These are phyloP conservation scores for Cytospora chrysosperma DNA, from an alignment of 2,329 filamentous ascomycete species.

Conservation along the genomic window DNA sequence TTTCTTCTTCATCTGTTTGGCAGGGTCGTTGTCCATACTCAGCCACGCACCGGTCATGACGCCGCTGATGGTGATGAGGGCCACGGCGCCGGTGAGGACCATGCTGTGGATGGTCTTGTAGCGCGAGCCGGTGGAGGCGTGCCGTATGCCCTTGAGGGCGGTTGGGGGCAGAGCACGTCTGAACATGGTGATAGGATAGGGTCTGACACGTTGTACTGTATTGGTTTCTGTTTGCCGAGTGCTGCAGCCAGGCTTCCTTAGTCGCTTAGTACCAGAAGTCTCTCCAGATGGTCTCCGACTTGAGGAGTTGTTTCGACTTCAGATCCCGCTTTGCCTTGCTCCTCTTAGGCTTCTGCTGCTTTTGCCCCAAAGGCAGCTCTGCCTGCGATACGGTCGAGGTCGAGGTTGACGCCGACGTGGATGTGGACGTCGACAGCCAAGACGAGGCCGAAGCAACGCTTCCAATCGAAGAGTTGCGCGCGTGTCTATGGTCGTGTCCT, in stretches of 20 bases:
- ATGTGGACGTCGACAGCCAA: not conserved
- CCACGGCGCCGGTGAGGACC: constrained; percentile 30
- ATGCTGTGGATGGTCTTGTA: constrained; percentile 26
- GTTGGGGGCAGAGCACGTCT: not conserved
- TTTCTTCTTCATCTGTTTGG: constrained; percentile 26
- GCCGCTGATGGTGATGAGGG: constrained; percentile 33
- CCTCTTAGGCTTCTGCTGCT: not conserved
- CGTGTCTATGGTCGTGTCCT: not conserved
- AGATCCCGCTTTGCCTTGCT: not conserved
- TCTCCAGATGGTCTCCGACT: constrained; percentile 26
- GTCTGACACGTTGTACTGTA: not conserved
- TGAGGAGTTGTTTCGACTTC: constrained; percentile 14
- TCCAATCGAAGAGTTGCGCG: constrained; percentile 9
- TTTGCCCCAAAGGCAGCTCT: not conserved
- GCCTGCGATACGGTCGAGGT: not conserved
- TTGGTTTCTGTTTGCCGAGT: too few species aligned
- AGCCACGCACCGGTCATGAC: constrained; percentile 35
- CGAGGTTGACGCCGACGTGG: not conserved
- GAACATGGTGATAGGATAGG: not conserved
- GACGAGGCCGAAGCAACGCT: constrained; percentile 17
- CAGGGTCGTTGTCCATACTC: constrained; percentile 28
- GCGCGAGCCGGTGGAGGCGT: constrained; percentile 2
- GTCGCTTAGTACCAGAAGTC: constrained; percentile 26
- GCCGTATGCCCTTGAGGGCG: constrained; percentile 1
- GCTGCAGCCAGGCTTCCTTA: not conserved